Conservation (phyloP, 2,329 filamentous ascomycete genomes). For the Immersiporthe knoxdaviesiana region DNA sequence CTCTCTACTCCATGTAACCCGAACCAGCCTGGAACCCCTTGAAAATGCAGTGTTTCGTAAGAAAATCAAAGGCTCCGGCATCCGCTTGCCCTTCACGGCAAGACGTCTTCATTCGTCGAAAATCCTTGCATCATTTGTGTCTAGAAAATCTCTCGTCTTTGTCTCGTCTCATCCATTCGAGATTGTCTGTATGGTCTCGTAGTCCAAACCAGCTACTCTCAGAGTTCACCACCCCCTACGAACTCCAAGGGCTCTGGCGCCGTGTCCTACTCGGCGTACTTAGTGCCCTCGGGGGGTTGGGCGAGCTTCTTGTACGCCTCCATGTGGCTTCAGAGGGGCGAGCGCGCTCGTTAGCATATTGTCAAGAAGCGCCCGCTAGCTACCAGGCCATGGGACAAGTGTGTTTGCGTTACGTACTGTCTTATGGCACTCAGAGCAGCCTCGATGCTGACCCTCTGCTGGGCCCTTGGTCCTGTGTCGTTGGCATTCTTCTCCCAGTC, state of each 20-base stretch:
- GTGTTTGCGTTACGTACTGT: conserved; percentile 32
- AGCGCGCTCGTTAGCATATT: conserved; percentile 31
- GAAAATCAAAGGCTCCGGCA: conserved; percentile 17
- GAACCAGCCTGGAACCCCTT: conserved; percentile 18
- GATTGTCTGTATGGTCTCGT: background rate
- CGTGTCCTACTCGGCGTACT: conserved; percentile 37
- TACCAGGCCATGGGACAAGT: background rate
- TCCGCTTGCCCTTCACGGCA: conserved; percentile 6
- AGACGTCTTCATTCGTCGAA: conserved; percentile 15
- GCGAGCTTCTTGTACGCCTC: conserved; percentile 94
- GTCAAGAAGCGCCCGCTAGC: background rate
- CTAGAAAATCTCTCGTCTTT: background rate
- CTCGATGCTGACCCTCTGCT: conserved; percentile 40
- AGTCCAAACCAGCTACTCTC: background rate
- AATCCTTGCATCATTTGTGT: conserved; percentile 3
- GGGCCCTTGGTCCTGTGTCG: conserved; percentile 39
- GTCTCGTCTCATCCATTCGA: background rate
- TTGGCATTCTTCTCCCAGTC: conserved; percentile 87
- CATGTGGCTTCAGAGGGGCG: conserved; percentile 73
- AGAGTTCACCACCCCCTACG: background rate
- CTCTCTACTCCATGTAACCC: conserved; percentile 25
- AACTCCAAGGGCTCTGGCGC: background rate
- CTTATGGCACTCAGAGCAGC: conserved; percentile 42
- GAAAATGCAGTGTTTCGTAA: conserved; percentile 28
- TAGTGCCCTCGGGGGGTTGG: conserved; percentile 85